A percentile compares a stretch with the other conserved stretches of the same genome.
Evolutionary conservation across 2,329 filamentous ascomycete genomes (phyloP).

Genomic region (Neofusicoccum kwambonambiense): DNA sequence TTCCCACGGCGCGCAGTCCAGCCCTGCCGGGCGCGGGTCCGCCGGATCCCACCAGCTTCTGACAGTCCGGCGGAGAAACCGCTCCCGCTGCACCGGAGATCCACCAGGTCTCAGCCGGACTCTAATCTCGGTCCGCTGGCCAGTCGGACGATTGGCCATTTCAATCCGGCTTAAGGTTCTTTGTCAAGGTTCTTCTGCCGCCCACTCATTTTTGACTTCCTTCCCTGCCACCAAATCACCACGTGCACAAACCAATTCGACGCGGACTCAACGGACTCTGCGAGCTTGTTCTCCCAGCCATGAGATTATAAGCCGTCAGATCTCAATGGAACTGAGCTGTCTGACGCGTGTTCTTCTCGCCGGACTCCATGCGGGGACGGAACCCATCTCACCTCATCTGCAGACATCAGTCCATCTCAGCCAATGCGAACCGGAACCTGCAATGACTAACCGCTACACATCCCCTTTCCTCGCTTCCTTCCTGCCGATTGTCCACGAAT

Average conservation of each 20-base stretch:
- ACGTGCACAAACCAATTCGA: not conserved
- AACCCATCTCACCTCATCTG: not conserved
- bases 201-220: not conserved
- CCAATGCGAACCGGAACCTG: not conserved
- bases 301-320: not conserved
- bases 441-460: not conserved
- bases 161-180: conserved; percentile 7
- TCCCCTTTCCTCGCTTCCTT: not conserved
- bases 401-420: not conserved
- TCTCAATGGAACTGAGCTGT: not conserved
- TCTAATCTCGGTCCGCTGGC: conserved; percentile 1
- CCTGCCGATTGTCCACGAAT: not conserved
- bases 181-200: not conserved
- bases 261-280: not conserved
- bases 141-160: conserved; percentile 12
- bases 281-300: not conserved
- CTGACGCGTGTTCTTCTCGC: not conserved
- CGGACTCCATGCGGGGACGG: not conserved
- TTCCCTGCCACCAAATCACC: not conserved
- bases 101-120: conserved; percentile 1
- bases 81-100: conserved; percentile 3
- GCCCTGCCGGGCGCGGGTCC: not conserved
- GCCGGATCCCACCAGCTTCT: not conserved
- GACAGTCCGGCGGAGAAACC: not conserved
- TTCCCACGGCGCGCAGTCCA: not conserved